Evolutionary conservation across 768 basidiomycete species (phyloP).

Genomic region (Tricholomella constricta): DNA sequence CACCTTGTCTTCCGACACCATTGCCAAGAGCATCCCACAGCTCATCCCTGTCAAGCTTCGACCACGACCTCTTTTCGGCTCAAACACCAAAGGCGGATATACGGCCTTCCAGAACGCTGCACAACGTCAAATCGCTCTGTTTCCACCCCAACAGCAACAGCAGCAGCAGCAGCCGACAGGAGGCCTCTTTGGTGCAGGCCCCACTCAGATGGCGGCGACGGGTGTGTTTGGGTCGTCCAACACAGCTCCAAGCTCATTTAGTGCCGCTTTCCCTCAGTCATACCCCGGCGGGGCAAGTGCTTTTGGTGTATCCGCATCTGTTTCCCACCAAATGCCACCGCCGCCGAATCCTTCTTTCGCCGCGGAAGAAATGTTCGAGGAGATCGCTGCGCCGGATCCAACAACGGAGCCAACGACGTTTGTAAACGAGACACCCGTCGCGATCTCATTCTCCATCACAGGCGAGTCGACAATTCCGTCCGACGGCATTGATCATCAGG

Average conservation of each 20-base stretch:
- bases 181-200: background rate
- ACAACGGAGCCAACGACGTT: slow-evolving; percentile 39
- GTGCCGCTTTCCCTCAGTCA: too few species aligned
- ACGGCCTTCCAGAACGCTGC: too few species aligned
- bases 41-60: slow-evolving; percentile 34
- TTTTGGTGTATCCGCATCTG: slow-evolving; percentile 3
- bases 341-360: background rate
- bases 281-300: too few species aligned
- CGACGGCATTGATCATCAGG: slow-evolving; percentile 56
- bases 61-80: background rate
- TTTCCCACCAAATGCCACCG: background rate
- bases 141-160: slow-evolving; percentile 17
- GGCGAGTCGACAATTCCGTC: slow-evolving; percentile 53
- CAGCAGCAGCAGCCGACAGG: slow-evolving; percentile 8
- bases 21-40: slow-evolving; percentile 35
- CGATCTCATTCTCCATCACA: slow-evolving; percentile 52
- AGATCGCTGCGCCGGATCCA: slow-evolving; percentile 24
- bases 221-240: too few species aligned
- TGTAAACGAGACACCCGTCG: slow-evolving; percentile 55
- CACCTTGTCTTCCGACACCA: slow-evolving; percentile 43
- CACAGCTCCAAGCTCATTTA: too few species aligned
- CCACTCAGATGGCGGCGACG: background rate
- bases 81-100: background rate
- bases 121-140: too few species aligned
- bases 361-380: slow-evolving; percentile 30